These are phyloP conservation scores for Dicorynia guianensis DNA, from an alignment of 306 rosid genomes.

Conservation along the genomic window DNA sequence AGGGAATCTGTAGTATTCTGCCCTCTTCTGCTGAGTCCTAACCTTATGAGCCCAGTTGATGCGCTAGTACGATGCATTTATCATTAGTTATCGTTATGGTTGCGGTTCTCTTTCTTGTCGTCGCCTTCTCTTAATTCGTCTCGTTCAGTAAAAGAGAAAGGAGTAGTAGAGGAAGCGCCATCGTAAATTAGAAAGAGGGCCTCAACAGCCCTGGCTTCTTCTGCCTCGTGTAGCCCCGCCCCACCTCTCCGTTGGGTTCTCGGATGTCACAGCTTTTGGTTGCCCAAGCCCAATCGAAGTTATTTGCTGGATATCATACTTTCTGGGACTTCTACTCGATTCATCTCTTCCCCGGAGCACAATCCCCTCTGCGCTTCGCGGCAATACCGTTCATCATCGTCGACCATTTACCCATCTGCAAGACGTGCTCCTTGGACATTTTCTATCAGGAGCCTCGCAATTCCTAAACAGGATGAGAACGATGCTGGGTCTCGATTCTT, in stretches of 20 bases:
- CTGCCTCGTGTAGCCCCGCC: too few species aligned
- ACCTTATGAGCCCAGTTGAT: too few species aligned
- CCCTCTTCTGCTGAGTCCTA: too few species aligned
- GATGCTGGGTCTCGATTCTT: slow-evolving; percentile 55
- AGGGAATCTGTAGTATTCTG: too few species aligned
- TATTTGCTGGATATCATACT: slow-evolving; percentile 35
- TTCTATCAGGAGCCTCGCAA: slow-evolving; percentile 11
- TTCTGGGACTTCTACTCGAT: slow-evolving; percentile 34
- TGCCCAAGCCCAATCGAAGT: slow-evolving; percentile 28
- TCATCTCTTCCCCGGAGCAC: slow-evolving; percentile 10
- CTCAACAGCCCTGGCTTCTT: too few species aligned
- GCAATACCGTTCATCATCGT: not conserved
- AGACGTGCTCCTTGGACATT: slow-evolving; percentile 1
- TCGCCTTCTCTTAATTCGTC: too few species aligned
- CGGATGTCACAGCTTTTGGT: not conserved
- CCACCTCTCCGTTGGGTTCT: not conserved
- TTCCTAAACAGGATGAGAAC: not conserved
- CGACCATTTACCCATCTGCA: not conserved
- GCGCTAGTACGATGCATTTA: too few species aligned
- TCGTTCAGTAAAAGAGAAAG: too few species aligned
- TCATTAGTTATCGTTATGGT: too few species aligned
- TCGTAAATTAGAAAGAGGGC: too few species aligned
- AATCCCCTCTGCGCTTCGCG: slow-evolving; percentile 17
- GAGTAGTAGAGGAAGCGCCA: too few species aligned
- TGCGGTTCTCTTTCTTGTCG: too few species aligned